Base-by-base conservation (phyloP, 75 land plant species). In the Pinus tabuliformis region DNA sequence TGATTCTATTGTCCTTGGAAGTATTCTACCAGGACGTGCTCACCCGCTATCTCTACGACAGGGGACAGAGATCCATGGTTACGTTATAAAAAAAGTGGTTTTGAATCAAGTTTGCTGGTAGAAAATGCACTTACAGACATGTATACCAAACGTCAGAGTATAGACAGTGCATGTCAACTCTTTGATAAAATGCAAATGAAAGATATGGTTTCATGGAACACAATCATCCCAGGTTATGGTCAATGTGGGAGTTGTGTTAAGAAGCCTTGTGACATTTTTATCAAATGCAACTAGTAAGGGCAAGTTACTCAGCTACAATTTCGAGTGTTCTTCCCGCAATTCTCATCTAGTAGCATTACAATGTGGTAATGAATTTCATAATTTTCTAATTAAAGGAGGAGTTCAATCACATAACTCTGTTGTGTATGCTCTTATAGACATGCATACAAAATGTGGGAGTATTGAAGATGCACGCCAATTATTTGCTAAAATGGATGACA, bases 401-500 rank as follows among this genome's bases (percentile, higher is more conserved):
- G 78, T 80, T 68, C 59, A 62, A 6, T 77, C 85, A 22, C 56
- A 77, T 37, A 49, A 75, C 24, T 49, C 77, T 58, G 82, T 87
- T 58, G 85, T 76, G 6, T 87, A 87, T 64, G 83, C 90, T 72
- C 77, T 90, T 7, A 82, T 86, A 63, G 86, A 86, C 56, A 86
- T 84, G 86, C 87, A 89, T 73, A 70, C 83, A 6, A 86, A 86
- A 81, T 83, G 88, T 59, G 91, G 91, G 56, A 22, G 76, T n/a
- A 62, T 83, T 20, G 88, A 86, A 68, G 52, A 63, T 63, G 78
- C 88, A 3, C 45, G 81, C 14, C 36, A 73, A 24, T 14, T 85
- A 5, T 87, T 87, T 56, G 59, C 78, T 80, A 62, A 73, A 33
- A 84, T 90, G 85, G 58, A 58, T 12, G 18, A 59, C 33, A 82